Evolutionary conservation across 495 filamentous ascomycete genomes (phyloP).

Genomic region (Xylaria venustula): DNA sequence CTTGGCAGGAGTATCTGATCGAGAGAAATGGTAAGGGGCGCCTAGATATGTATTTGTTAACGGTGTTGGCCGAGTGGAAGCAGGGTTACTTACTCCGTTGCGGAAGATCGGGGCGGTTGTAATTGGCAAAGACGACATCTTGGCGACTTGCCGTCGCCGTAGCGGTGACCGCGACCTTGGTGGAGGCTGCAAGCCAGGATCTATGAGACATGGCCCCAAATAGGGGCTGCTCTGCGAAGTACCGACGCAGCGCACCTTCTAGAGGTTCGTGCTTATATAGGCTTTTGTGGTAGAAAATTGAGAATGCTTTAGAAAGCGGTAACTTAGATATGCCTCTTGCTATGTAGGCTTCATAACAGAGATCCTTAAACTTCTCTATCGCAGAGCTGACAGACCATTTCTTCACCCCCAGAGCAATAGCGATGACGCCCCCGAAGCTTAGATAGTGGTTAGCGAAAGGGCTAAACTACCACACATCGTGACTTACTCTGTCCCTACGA

Average conservation of each 20-base stretch:
- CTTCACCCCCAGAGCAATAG: slow-evolving; percentile 52
- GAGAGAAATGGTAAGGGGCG: slow-evolving; percentile 41
- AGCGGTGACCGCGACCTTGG: slow-evolving; percentile 49
- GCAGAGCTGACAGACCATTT: slow-evolving; percentile 45
- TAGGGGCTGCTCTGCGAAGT: slow-evolving; percentile 30
- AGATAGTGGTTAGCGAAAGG: slow-evolving; percentile 7
- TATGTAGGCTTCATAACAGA: slow-evolving; percentile 45
- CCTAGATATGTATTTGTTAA: slow-evolving; percentile 6
- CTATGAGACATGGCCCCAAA: slow-evolving; percentile 38
- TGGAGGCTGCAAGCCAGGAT: slow-evolving; percentile 22
- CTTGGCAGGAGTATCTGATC: slow-evolving; percentile 38
- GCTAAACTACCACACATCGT: background rate
- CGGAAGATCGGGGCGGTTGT: slow-evolving; percentile 39
- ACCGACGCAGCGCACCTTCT: slow-evolving; percentile 28
- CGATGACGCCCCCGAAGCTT: slow-evolving; percentile 58
- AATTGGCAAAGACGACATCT: slow-evolving; percentile 50
- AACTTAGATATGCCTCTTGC: slow-evolving; percentile 36
- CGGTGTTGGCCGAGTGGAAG: background rate
- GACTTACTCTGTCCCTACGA: slow-evolving; percentile 52
- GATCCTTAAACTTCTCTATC: slow-evolving; percentile 39
- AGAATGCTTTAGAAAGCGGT: slow-evolving; percentile 31
- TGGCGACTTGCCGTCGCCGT: slow-evolving; percentile 37
- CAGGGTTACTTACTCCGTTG: slow-evolving; percentile 6
- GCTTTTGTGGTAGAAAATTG: slow-evolving; percentile 37
- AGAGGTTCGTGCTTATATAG: slow-evolving; percentile 44